Percentiles rank a stretch among this genome's conserved stretches.
phyloP scores from a whole-genome alignment of 805 yeast genomes.

The Starmerella sp. region DNA sequence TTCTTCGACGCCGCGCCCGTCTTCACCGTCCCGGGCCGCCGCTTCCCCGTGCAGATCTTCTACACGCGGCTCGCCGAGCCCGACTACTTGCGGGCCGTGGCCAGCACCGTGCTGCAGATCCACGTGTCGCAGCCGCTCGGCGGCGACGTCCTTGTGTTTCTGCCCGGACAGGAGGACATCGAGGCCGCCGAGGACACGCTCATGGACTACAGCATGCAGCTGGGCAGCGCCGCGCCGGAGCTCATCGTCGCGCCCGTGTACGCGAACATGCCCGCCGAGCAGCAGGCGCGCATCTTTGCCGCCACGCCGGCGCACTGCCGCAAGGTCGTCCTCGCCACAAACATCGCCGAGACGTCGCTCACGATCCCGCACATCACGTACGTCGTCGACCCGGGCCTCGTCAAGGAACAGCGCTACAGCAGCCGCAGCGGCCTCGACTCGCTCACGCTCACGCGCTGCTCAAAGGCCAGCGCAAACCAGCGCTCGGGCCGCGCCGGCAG shows the following conservation, averaged over 20 bases:
- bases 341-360: slow-evolving; percentile 93
- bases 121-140: slow-evolving; percentile 18
- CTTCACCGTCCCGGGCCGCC: slow-evolving; percentile 70
- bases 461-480: slow-evolving; percentile 92
- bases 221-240: slow-evolving; percentile 55
- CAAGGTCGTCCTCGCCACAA: slow-evolving; percentile 88
- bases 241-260: slow-evolving; percentile 76
- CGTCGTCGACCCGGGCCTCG: slow-evolving; percentile 92
- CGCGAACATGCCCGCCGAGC: slow-evolving; percentile 81
- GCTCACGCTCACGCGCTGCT: slow-evolving; percentile 69
- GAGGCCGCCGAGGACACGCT: slow-evolving; percentile 45
- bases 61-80: slow-evolving; percentile 11
- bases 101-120: slow-evolving; percentile 17
- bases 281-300: slow-evolving; percentile 80
- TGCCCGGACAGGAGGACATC: slow-evolving; percentile 93
- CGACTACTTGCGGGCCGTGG: slow-evolving; percentile 13
- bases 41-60: slow-evolving; percentile 68
- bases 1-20: slow-evolving; percentile 78
- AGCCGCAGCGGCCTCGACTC: slow-evolving; percentile 87
- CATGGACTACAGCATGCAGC: slow-evolving; percentile 36
- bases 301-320: slow-evolving; percentile 67
- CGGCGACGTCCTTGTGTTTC: slow-evolving; percentile 79
- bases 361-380: slow-evolving; percentile 88
- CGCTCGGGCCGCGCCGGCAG: slow-evolving; percentile 97
- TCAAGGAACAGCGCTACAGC: slow-evolving; percentile 80